phyloP scores from a whole-genome alignment of 345 rosid species.

The Populus simonii region DNA sequence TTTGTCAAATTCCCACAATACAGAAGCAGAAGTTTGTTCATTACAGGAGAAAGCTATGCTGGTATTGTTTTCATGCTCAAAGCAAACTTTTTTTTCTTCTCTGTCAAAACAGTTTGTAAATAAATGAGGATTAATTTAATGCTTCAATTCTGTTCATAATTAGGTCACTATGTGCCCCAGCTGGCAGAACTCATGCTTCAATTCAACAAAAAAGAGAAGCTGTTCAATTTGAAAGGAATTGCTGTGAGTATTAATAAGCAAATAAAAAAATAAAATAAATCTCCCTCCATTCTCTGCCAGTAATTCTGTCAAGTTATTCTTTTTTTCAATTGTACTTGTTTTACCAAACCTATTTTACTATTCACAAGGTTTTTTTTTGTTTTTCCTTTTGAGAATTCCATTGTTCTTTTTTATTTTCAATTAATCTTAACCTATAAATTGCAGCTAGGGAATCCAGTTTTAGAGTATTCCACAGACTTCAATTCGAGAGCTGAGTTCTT shows the following conservation, averaged over 20 bases:
- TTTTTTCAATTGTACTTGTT: not conserved
- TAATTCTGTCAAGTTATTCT: not conserved
- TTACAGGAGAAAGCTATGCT: slow-evolving; percentile 97
- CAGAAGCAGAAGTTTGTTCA: slow-evolving; percentile 82
- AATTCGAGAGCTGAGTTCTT: slow-evolving; percentile 93
- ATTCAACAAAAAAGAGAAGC: slow-evolving; percentile 62
- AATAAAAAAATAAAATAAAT: not conserved
- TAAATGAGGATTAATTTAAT: slow-evolving; percentile 1
- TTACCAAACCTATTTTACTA: not conserved
- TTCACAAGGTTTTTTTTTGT: not conserved
- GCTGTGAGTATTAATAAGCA: slow-evolving; percentile 56
- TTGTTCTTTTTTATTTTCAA: not conserved
- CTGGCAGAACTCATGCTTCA: slow-evolving; percentile 82
- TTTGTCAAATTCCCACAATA: slow-evolving; percentile 80
- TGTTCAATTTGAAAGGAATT: slow-evolving; percentile 86
- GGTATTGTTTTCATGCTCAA: slow-evolving; percentile 40
- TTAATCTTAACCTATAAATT: not conserved
- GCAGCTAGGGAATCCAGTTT: slow-evolving; percentile 92
- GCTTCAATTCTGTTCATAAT: not conserved
- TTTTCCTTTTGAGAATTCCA: not conserved
- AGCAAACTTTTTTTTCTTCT: not conserved
- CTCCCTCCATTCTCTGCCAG: not conserved
- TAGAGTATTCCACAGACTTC: slow-evolving; percentile 83
- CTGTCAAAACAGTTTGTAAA: not conserved
- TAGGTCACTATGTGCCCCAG: slow-evolving; percentile 93